Conservation (phyloP, 2,329 filamentous ascomycete species). For the Arthrobotrys iridis region DNA sequence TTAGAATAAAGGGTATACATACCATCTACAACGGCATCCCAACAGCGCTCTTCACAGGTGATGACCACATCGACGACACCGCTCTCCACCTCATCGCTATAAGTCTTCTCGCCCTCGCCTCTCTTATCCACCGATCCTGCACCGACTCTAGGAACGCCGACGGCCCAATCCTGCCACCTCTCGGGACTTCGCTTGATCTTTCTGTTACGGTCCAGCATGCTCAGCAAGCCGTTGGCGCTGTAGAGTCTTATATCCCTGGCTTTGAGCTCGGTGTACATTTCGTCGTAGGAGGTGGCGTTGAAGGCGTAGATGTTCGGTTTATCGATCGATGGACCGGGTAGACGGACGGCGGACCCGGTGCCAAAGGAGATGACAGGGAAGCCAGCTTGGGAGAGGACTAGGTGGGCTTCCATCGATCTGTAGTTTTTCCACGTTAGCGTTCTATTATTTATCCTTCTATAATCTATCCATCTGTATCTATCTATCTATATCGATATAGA, state of each 20-base stretch:
- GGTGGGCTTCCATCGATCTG: conserved; percentile 98
- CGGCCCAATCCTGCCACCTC: conserved; percentile 96
- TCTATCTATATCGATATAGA: too few species aligned
- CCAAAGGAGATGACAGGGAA: conserved; percentile 99
- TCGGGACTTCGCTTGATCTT: conserved; percentile 95
- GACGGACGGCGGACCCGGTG: conserved; percentile 90
- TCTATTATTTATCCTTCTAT: background rate
- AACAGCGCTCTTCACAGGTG: conserved; percentile 96
- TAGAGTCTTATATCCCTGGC: conserved; percentile 88
- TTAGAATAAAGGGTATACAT: background rate
- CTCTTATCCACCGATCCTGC: conserved; percentile 66
- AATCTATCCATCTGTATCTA: too few species aligned
- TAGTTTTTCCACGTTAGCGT: background rate
- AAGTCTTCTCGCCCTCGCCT: conserved; percentile 45
- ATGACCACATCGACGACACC: conserved; percentile 94
- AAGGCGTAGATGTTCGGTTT: conserved; percentile 98
- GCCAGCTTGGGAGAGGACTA: conserved; percentile 82
- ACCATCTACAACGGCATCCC: conserved; percentile 91
- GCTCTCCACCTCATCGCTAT: conserved; percentile 76
- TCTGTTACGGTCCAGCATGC: conserved; percentile 93
- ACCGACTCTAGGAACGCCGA: conserved; percentile 82
- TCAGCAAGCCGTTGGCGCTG: conserved; percentile 88
- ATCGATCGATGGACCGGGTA: conserved; percentile 88
- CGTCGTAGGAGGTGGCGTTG: conserved; percentile 94
- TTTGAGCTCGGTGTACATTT: conserved; percentile 91